These are phyloP conservation scores for Saccharomycopsis hybrid DNA, from an alignment of 1,139 yeast genomes.

Conservation along the genomic window DNA sequence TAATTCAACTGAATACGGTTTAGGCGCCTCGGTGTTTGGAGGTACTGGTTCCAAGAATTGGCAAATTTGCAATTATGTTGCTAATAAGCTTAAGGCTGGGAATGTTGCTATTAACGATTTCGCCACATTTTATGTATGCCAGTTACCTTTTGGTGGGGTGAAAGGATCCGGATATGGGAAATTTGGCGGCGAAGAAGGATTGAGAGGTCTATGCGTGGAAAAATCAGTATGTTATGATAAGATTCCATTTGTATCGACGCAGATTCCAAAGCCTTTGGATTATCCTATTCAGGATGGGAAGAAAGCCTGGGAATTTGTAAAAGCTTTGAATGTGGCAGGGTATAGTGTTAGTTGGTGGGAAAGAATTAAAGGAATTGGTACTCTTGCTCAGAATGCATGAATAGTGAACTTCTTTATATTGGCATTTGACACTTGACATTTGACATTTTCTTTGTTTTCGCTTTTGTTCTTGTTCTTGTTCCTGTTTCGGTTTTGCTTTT, in stretches of 20 bases:
- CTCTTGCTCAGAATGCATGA: conserved; percentile 37
- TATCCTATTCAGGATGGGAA: conserved; percentile 80
- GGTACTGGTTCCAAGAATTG: conserved; percentile 42
- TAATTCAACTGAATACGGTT: conserved; percentile 81
- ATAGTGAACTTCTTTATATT: not conserved
- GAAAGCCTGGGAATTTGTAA: conserved; percentile 84
- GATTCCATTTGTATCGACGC: conserved; percentile 68
- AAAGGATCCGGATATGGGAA: conserved; percentile 94
- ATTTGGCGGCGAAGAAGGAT: conserved; percentile 95
- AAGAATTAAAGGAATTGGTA: conserved; percentile 46
- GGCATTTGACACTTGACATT: too few relatives aligned
- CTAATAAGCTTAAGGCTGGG: conserved; percentile 65
- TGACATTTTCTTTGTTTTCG: too few relatives aligned
- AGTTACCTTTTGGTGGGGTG: conserved; percentile 92
- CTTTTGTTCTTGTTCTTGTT: too few relatives aligned
- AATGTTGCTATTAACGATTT: conserved; percentile 95
- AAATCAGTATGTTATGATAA: conserved; percentile 84
- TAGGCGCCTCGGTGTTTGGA: conserved; percentile 89
- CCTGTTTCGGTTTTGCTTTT: too few relatives aligned
- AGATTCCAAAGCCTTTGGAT: conserved; percentile 82
- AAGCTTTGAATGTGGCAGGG: conserved; percentile 78
- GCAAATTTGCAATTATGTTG: conserved; percentile 52
- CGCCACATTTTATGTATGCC: conserved; percentile 93
- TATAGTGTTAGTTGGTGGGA: conserved; percentile 72
- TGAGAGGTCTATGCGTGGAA: conserved; percentile 78